phyloP scores from a whole-genome alignment of 2,329 filamentous ascomycete genomes.

The Fusarium haematococcum region DNA sequence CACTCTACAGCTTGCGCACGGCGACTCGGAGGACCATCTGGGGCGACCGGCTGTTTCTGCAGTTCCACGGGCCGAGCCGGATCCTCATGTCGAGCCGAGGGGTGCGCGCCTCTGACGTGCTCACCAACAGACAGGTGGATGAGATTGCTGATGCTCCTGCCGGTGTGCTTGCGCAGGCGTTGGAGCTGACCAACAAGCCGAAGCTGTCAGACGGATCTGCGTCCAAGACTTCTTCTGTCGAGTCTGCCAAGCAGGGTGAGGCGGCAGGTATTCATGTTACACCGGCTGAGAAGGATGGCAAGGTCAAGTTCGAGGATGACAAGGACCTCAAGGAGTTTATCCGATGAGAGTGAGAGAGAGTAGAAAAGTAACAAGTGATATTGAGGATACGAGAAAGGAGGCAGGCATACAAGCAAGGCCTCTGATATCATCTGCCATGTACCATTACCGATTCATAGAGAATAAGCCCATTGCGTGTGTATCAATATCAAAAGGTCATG shows the following conservation, averaged over 20 bases:
- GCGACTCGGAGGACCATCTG: slow-evolving; percentile 85
- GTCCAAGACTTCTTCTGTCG: slow-evolving; percentile 40
- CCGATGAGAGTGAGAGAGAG: slow-evolving; percentile 44
- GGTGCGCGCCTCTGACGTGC: slow-evolving; percentile 79
- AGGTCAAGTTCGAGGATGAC: slow-evolving; percentile 73
- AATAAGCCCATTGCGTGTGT: slow-evolving; percentile 18
- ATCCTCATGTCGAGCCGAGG: slow-evolving; percentile 91
- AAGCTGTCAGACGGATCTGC: slow-evolving; percentile 31
- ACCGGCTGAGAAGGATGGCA: slow-evolving; percentile 69
- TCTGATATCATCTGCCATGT: slow-evolving; percentile 20
- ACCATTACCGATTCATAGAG: slow-evolving; percentile 31
- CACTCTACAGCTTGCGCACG: slow-evolving; percentile 78
- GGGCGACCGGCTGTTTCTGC: slow-evolving; percentile 92
- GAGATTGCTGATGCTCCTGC: slow-evolving; percentile 88
- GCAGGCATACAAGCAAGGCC: slow-evolving; percentile 7
- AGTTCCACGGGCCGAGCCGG: slow-evolving; percentile 87
- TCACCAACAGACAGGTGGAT: slow-evolving; percentile 84
- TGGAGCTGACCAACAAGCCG: slow-evolving; percentile 59
- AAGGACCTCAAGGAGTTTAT: slow-evolving; percentile 69
- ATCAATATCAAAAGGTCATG: slow-evolving; percentile 15
- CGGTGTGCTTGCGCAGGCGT: slow-evolving; percentile 73
- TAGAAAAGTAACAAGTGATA: slow-evolving; percentile 11
- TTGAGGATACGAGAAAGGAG: slow-evolving; percentile 15
- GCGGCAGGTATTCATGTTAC: slow-evolving; percentile 66
- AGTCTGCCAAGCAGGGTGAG: slow-evolving; percentile 39